Conservation (phyloP, 2,329 filamentous ascomycete species). For the Colletotrichum ledebouriae region DNA sequence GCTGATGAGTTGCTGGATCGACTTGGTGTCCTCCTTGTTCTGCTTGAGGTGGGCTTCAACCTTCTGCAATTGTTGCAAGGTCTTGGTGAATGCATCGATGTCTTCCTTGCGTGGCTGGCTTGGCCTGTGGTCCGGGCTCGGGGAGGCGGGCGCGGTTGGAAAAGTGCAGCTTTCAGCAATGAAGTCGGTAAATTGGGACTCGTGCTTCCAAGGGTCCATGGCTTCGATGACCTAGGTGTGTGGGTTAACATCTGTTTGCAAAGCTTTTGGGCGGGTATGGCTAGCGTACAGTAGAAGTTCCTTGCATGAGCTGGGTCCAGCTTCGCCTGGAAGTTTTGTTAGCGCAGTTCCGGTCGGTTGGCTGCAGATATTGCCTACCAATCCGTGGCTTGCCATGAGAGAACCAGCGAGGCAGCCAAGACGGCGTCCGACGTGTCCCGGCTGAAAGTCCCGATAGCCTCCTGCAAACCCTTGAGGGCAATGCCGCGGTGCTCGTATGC, state of each 20-base stretch:
- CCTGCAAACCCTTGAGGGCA: slow-evolving; percentile 88
- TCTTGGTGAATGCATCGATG: slow-evolving; percentile 75
- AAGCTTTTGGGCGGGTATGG: neutral
- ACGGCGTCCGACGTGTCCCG: slow-evolving; percentile 90
- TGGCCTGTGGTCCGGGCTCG: slow-evolving; percentile 71
- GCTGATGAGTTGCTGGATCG: slow-evolving; percentile 76
- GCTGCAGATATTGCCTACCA: slow-evolving; percentile 75
- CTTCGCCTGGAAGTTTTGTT: slow-evolving; percentile 74
- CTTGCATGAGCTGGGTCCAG: slow-evolving; percentile 94
- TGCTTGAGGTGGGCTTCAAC: slow-evolving; percentile 78
- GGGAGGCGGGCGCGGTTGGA: slow-evolving; percentile 74
- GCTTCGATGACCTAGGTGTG: slow-evolving; percentile 77
- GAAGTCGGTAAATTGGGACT: slow-evolving; percentile 87
- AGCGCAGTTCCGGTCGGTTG: slow-evolving; percentile 50
- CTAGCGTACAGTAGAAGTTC: slow-evolving; percentile 83
- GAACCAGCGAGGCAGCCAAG: slow-evolving; percentile 88
- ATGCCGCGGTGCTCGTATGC: slow-evolving; percentile 90
- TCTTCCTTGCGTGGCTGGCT: slow-evolving; percentile 78
- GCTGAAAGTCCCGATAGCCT: slow-evolving; percentile 88
- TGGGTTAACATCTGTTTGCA: slow-evolving; percentile 16
- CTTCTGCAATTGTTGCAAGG: slow-evolving; percentile 75
- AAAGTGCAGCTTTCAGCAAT: slow-evolving; percentile 84
- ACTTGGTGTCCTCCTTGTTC: slow-evolving; percentile 76
- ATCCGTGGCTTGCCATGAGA: slow-evolving; percentile 97
- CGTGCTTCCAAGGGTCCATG: slow-evolving; percentile 92